Base-by-base conservation (phyloP, 139 green algal genomes). In the Ulvella scutata region DNA sequence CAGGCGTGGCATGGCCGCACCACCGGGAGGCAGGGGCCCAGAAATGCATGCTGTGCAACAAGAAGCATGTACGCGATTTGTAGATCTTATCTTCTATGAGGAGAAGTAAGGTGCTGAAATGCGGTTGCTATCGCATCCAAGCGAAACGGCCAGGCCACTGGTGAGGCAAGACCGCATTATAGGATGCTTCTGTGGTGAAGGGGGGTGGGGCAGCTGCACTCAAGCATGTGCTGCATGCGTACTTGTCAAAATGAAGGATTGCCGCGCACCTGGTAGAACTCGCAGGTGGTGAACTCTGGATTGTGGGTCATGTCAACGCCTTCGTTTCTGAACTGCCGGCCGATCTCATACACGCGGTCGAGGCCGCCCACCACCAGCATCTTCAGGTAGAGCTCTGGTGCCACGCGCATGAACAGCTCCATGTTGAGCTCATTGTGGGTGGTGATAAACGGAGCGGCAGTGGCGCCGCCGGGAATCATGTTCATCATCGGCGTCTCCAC, bases 221-320 rank as follows among this genome's bases (percentile, higher is more conserved):
- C 60, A 72, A 28, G 60, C 9, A 28, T 13, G 60, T n/a, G n/a
- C n/a, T n/a, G n/a, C n/a, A n/a, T n/a, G n/a, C n/a, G n/a, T n/a
- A n/a, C n/a, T n/a, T n/a, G n/a, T n/a, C n/a, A n/a, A n/a, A n/a
- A n/a, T n/a, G n/a, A n/a, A n/a, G n/a, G n/a, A n/a, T n/a, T n/a
- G 13, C 17, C 28, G n/a, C 74, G 3, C 37, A 81, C 85, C 83
- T 86, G 80, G 85, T 99, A 99, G 80, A 98, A 98, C 83, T 99
- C 95, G 78, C 89, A 95, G 6, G 95, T 98, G 20, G 95, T 99
- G 83, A 99, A 99, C 89, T 99, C 95, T 10, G 95, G 95, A 84
- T 99, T 99, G 90, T 99, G 95, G n/a, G 95, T 99, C 72, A 98
- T 79, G 86, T 99, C 95, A 67, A 99, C 99, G 82, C 94, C 91